Evolutionary conservation across 1,284 basidiomycete species (phyloP).

Genomic region (Fomes fomentarius): DNA sequence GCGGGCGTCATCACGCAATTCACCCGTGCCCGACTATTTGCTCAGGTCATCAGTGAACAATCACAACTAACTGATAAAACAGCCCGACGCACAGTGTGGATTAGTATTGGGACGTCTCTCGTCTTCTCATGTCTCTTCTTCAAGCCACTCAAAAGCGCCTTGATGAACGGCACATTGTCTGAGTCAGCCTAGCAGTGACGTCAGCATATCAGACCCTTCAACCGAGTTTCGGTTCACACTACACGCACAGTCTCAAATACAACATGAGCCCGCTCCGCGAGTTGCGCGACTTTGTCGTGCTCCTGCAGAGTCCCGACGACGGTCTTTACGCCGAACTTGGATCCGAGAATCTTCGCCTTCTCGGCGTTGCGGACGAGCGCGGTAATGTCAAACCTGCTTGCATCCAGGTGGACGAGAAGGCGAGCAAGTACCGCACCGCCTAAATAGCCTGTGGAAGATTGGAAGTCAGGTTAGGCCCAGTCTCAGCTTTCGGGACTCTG

Average conservation of each 20-base stretch:
- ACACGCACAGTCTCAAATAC: slow-evolving; percentile 24
- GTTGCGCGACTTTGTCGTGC: slow-evolving; percentile 14
- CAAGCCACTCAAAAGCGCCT: slow-evolving; percentile 46
- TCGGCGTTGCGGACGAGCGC: slow-evolving; percentile 22
- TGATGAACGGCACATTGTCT: slow-evolving; percentile 42
- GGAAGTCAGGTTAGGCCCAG: not conserved
- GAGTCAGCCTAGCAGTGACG: too few relatives aligned
- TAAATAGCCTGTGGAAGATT: slow-evolving; percentile 25
- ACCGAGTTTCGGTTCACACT: too few relatives aligned
- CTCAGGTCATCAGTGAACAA: too few relatives aligned
- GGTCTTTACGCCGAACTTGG: slow-evolving; percentile 25
- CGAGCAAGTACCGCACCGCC: slow-evolving; percentile 26
- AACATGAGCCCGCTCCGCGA: slow-evolving; percentile 23
- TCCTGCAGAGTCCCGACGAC: slow-evolving; percentile 25
- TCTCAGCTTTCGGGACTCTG: too few relatives aligned
- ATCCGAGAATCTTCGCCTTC: slow-evolving; percentile 29
- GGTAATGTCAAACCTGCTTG: slow-evolving; percentile 21
- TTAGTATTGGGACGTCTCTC: slow-evolving; percentile 44
- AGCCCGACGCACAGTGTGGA: slow-evolving; percentile 48
- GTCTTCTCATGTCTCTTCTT: slow-evolving; percentile 43
- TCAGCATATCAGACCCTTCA: too few relatives aligned
- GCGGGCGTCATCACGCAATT: slow-evolving; percentile 33
- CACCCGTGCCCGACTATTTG: slow-evolving; percentile 40
- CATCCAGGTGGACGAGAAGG: slow-evolving; percentile 21
- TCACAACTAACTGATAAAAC: too few relatives aligned